Evolutionary conservation across 331 rosid species (phyloP).

Genomic region (Stylosanthes scabra): DNA sequence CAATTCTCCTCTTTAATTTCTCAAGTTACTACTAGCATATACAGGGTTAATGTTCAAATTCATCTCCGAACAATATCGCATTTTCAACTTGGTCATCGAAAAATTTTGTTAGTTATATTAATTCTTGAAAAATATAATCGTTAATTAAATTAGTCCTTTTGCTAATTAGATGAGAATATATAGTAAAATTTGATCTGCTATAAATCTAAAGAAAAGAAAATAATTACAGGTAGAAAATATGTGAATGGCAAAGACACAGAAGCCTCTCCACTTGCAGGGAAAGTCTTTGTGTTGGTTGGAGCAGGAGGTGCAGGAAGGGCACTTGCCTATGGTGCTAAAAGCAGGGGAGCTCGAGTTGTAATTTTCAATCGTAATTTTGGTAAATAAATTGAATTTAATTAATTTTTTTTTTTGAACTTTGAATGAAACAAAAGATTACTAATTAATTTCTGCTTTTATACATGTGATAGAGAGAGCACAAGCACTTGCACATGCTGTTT

Average conservation of each 20-base stretch:
- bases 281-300: slow-evolving; percentile 32
- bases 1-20: too few species aligned
- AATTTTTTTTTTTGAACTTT: too few species aligned
- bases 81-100: too few species aligned
- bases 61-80: too few species aligned
- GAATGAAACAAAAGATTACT: neutral
- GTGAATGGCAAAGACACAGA: slow-evolving; percentile 16
- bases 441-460: neutral
- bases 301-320: slow-evolving; percentile 32
- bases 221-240: neutral
- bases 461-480: slow-evolving; percentile 18
- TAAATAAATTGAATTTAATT: neutral
- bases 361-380: slow-evolving; percentile 33
- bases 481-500: slow-evolving; percentile 26
- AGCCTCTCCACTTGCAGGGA: slow-evolving; percentile 31
- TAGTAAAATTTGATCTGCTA: too few species aligned
- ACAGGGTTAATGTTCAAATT: too few species aligned
- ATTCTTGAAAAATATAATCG: too few species aligned
- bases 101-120: too few species aligned
- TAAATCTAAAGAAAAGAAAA: neutral
- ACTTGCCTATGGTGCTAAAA: slow-evolving; percentile 34
- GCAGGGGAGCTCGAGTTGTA: slow-evolving; percentile 22
- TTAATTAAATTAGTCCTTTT: too few species aligned
- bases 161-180: neutral
- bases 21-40: too few species aligned